phyloP scores from a whole-genome alignment of 2,329 filamentous ascomycete species.

The Ascosphaera pollenicola region DNA sequence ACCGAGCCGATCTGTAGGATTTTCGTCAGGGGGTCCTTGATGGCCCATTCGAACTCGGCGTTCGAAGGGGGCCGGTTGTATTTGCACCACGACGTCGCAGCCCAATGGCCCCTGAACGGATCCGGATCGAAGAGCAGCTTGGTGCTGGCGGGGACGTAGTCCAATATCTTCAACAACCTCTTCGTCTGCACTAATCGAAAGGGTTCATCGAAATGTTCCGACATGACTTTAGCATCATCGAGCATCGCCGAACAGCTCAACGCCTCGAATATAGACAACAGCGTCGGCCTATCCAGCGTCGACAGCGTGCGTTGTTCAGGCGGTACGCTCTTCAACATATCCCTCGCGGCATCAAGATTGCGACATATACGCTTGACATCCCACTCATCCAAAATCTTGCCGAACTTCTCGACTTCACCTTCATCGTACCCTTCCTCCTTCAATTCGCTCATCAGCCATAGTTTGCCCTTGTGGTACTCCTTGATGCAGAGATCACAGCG shows the following conservation, averaged over 20 bases:
- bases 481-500: constrained; percentile 49
- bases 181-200: constrained; percentile 63
- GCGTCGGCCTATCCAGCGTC: constrained; percentile 33
- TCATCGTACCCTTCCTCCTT: constrained; percentile 32
- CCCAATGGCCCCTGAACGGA: constrained; percentile 41
- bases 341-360: constrained; percentile 34
- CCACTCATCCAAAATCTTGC: constrained; percentile 33
- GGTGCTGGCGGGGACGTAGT: constrained; percentile 61
- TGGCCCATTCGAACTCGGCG: constrained; percentile 69
- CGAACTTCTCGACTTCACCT: constrained; percentile 27
- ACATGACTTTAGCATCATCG: constrained; percentile 28
- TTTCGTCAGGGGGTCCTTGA: constrained; percentile 48
- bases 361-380: constrained; percentile 40
- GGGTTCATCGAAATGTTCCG: constrained; percentile 52
- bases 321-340: constrained; percentile 29
- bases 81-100: constrained; percentile 43
- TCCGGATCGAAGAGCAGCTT: constrained; percentile 65
- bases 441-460: constrained; percentile 37
- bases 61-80: constrained; percentile 41
- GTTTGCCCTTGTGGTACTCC: constrained; percentile 51
- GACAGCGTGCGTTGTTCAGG: constrained; percentile 28
- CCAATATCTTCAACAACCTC: constrained; percentile 53
- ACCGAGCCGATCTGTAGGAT: constrained; percentile 41
- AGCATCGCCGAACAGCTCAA: constrained; percentile 69
- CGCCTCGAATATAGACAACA: constrained; percentile 70